Conservation (phyloP, 2,329 filamentous ascomycete species). For the Botrytis cinerea region DNA sequence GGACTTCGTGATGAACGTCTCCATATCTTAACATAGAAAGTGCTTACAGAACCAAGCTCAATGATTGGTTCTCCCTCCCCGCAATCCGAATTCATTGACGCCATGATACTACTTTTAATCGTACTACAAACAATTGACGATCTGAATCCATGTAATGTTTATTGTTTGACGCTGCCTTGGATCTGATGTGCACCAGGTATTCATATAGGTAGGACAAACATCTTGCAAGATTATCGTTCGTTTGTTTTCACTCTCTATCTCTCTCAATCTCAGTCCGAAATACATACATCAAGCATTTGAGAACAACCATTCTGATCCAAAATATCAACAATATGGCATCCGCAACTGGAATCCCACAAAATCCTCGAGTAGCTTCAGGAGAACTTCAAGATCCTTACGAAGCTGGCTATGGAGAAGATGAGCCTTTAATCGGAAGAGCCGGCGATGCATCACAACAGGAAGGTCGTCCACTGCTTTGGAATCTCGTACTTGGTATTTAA, state of each 20-base stretch:
- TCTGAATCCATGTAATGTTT: background rate
- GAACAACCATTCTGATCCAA: background rate
- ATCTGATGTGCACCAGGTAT: background rate
- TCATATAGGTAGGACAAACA: background rate
- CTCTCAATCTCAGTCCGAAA: background rate
- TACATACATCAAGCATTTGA: background rate
- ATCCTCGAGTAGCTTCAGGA: slow-evolving; percentile 47
- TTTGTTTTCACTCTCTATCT: background rate
- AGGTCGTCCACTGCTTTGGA: slow-evolving; percentile 63
- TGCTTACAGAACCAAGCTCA: slow-evolving; percentile 21
- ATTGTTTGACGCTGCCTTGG: background rate
- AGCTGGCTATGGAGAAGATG: slow-evolving; percentile 54
- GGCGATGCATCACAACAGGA: slow-evolving; percentile 74
- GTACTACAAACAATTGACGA: background rate
- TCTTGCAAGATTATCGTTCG: background rate
- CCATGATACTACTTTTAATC: slow-evolving; percentile 7
- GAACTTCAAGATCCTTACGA: slow-evolving; percentile 26
- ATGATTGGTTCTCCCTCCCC: slow-evolving; percentile 22
- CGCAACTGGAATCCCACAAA: slow-evolving; percentile 61
- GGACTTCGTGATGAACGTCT: background rate
- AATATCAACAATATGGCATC: slow-evolving; percentile 59
- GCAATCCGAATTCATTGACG: slow-evolving; percentile 21
- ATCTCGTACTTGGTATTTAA: slow-evolving; percentile 69
- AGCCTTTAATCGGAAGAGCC: slow-evolving; percentile 69
- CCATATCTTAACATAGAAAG: background rate